A percentile compares a stretch with the other conserved stretches of the same genome.
Evolutionary conservation across 2,329 filamentous ascomycete genomes (phyloP).

Genomic region (Emergomyces africanus): DNA sequence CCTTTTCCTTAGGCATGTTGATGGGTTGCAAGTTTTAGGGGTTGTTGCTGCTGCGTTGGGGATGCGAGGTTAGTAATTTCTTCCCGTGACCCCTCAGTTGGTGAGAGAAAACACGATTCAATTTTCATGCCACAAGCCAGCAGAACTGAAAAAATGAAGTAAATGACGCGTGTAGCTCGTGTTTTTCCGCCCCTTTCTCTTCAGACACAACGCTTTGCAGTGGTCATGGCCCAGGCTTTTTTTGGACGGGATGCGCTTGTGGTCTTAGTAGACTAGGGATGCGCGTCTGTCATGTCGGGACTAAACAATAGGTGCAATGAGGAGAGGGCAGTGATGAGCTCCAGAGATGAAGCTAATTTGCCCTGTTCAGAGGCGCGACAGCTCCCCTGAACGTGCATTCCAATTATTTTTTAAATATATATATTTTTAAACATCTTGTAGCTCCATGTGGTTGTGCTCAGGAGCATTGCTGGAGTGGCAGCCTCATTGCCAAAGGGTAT

Average conservation of each 20-base stretch:
- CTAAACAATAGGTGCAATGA: not conserved
- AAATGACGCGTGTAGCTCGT: not conserved
- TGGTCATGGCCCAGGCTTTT: not conserved
- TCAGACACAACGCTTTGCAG: not conserved
- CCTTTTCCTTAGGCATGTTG: constrained; percentile 56
- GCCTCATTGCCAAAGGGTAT: not conserved
- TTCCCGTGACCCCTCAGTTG: not conserved
- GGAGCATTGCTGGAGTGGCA: not conserved
- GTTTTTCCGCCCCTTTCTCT: not conserved
- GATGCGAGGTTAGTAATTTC: not conserved
- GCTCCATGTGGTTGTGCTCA: not conserved
- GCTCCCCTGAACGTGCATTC: not conserved
- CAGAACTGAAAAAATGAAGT: not conserved
- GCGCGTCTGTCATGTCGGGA: not conserved
- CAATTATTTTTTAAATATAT: not conserved
- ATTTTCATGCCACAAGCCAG: not conserved
- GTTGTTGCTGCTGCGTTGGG: not conserved
- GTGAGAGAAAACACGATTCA: not conserved
- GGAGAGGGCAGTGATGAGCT: not conserved
- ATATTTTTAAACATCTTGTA: too few species aligned
- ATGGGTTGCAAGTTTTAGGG: constrained; percentile 8
- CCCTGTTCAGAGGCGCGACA: not conserved
- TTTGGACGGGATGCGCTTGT: not conserved
- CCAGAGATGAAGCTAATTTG: not conserved
- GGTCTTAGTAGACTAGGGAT: not conserved